Percentiles rank a stretch among this genome's conserved stretches.
Conservation (phyloP, 441 rosid genomes). For the Aquilaria agallochum region DNA sequence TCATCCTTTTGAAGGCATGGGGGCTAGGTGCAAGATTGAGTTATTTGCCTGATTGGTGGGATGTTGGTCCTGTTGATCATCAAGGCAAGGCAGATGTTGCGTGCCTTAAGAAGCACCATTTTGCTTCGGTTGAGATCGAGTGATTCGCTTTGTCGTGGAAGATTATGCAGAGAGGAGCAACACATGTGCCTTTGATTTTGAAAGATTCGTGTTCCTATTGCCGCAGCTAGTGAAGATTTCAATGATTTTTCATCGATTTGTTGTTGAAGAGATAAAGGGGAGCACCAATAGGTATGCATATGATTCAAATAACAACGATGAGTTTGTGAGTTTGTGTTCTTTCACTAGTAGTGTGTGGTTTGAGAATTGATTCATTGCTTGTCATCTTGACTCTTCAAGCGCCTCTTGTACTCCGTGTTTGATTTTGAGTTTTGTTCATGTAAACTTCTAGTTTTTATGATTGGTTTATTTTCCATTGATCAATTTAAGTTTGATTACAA, state of each 20-base stretch:
- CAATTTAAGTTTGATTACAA: not conserved
- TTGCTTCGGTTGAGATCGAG: too few relatives aligned
- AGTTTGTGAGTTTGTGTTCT: slow-evolving; percentile 86
- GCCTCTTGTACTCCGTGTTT: too few relatives aligned
- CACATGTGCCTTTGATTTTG: slow-evolving; percentile 73
- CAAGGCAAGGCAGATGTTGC: too few relatives aligned
- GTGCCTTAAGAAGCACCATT: too few relatives aligned
- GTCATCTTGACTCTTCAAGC: too few relatives aligned
- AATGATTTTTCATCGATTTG: slow-evolving; percentile 23
- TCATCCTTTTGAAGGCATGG: too few relatives aligned
- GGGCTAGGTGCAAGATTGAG: too few relatives aligned
- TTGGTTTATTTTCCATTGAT: not conserved
- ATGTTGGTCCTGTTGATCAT: too few relatives aligned
- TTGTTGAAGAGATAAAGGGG: slow-evolving; percentile 12
- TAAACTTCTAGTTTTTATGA: too few relatives aligned
- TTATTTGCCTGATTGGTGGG: too few relatives aligned
- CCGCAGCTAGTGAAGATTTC: slow-evolving; percentile 82
- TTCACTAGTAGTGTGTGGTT: slow-evolving; percentile 54
- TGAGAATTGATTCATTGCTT: slow-evolving; percentile 9
- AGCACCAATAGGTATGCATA: slow-evolving; percentile 32
- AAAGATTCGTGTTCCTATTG: slow-evolving; percentile 76
- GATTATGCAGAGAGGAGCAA: slow-evolving; percentile 31
- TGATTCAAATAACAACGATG: slow-evolving; percentile 29
- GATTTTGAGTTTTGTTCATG: too few relatives aligned
- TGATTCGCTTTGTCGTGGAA: too few relatives aligned